These are phyloP conservation scores for Xylariomycetidae sp. DNA, from an alignment of 2,329 filamentous ascomycete species.

Conservation along the genomic window DNA sequence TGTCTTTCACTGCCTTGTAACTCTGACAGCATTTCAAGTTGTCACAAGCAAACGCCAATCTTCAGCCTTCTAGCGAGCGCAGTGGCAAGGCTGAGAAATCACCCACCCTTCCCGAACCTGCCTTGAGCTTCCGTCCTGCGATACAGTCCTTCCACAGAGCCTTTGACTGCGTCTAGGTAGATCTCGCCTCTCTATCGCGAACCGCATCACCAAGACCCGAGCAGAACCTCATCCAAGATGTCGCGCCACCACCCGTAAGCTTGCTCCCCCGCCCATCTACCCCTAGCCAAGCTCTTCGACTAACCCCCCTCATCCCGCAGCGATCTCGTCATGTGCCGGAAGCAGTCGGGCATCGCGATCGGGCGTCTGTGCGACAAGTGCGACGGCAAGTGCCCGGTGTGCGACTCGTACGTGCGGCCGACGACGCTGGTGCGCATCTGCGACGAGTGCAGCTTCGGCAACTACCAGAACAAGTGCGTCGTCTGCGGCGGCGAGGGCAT, in stretches of 20 bases:
- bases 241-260: slow-evolving; percentile 28
- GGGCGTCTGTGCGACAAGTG: slow-evolving; percentile 99
- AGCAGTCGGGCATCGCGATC: slow-evolving; percentile 95
- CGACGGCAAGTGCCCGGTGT: slow-evolving; percentile 98
- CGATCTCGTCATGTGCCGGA: slow-evolving; percentile 99
- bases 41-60: too few species aligned
- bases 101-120: slow-evolving; percentile 3
- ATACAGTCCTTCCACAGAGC: neutral
- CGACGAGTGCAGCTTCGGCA: slow-evolving; percentile 98
- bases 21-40: too few species aligned
- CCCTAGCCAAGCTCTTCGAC: neutral
- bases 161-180: too few species aligned
- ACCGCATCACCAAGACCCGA: neutral
- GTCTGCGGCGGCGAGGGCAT: slow-evolving; percentile 98
- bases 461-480: slow-evolving; percentile 99
- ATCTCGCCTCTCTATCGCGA: neutral
- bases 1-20: too few species aligned
- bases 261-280: slow-evolving; percentile 15
- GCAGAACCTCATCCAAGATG: slow-evolving; percentile 16
- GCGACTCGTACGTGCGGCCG: slow-evolving; percentile 96
- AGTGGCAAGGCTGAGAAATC: slow-evolving; percentile 43
- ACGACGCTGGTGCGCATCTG: slow-evolving; percentile 97
- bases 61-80: slow-evolving; percentile 2
- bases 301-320: slow-evolving; percentile 33
- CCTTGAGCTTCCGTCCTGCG: neutral